Conservation (phyloP, 2,329 filamentous ascomycete species). For the Pleoardoris graminearum region DNA sequence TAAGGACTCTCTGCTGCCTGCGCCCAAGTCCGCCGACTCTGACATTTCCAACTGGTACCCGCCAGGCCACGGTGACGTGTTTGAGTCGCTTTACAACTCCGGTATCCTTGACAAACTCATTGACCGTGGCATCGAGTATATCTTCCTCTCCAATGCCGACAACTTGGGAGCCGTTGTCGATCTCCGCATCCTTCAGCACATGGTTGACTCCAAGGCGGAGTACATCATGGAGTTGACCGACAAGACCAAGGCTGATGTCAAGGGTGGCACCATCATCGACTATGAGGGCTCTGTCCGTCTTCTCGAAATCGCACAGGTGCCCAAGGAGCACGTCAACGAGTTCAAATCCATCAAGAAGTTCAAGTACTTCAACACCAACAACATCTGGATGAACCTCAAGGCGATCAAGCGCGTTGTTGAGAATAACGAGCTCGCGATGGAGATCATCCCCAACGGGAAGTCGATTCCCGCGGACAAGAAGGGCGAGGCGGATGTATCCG, state of each 20-base stretch:
- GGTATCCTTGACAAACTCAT: constrained; percentile 96
- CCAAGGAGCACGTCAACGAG: constrained; percentile 99
- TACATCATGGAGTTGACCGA: constrained; percentile 99
- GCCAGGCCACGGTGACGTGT: constrained; percentile 98
- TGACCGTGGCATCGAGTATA: constrained; percentile 91
- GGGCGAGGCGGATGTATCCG: constrained; percentile 96
- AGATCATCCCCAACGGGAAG: constrained; percentile 99
- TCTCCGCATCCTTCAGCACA: constrained; percentile 97
- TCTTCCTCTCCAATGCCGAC: constrained; percentile 99
- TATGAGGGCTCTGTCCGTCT: constrained; percentile 96
- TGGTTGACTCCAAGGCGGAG: constrained; percentile 95
- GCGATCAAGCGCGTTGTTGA: constrained; percentile 98
- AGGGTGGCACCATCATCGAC: constrained; percentile 99
- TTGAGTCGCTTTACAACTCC: constrained; percentile 99
- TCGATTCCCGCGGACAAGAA: constrained; percentile 99
- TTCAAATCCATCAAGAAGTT: constrained; percentile 99
- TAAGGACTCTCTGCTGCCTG: constrained; percentile 96
- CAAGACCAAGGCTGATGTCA: constrained; percentile 99
- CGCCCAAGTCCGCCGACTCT: constrained; percentile 85
- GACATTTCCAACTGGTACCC: constrained; percentile 97
- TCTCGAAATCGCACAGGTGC: constrained; percentile 97
- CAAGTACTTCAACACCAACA: constrained; percentile 99
- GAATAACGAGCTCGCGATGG: constrained; percentile 97
- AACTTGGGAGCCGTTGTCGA: constrained; percentile 98
- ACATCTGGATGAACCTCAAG: constrained; percentile 99